phyloP scores from a whole-genome alignment of 257 asterid genomes.

The Jasminum sambac region DNA sequence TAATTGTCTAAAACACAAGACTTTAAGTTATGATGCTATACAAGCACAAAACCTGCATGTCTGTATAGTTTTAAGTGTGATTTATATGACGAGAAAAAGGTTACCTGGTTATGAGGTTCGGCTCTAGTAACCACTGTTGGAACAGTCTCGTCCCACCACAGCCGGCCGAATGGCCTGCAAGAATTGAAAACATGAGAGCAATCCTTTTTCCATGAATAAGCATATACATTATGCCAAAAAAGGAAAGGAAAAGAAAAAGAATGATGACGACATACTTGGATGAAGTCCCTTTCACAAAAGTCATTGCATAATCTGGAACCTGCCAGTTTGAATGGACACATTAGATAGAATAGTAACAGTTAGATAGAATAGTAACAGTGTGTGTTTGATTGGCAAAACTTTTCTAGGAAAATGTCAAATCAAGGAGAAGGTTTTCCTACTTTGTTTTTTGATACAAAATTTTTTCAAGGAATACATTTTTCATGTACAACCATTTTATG shows the following conservation, averaged over 20 bases:
- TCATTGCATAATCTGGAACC: constrained; percentile 94
- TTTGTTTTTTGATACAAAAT: too few relatives aligned
- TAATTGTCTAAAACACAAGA: constrained; percentile 38
- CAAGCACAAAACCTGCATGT: not conserved
- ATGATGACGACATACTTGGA: constrained; percentile 48
- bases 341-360: not conserved
- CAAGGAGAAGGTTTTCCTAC: too few relatives aligned
- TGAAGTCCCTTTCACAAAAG: constrained; percentile 57
- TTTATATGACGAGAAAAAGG: not conserved
- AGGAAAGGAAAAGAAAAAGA: not conserved
- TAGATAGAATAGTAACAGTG: too few relatives aligned
- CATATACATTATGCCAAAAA: not conserved
- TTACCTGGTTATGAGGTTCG: constrained; percentile 86
- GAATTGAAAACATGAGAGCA: not conserved
- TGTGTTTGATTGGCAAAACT: too few relatives aligned
- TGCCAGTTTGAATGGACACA: constrained; percentile 13
- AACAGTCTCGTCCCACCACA: constrained; percentile 94
- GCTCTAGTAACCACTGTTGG: constrained; percentile 91
- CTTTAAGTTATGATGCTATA: not conserved
- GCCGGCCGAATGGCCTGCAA: constrained; percentile 83
- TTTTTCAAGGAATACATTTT: too few relatives aligned
- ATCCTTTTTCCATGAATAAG: not conserved
- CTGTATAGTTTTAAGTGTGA: not conserved
- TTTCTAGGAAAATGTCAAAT: too few relatives aligned
- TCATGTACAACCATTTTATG: too few relatives aligned